Base-by-base conservation (phyloP, 2,329 filamentous ascomycete species). In the Sclerotinia borealis region DNA sequence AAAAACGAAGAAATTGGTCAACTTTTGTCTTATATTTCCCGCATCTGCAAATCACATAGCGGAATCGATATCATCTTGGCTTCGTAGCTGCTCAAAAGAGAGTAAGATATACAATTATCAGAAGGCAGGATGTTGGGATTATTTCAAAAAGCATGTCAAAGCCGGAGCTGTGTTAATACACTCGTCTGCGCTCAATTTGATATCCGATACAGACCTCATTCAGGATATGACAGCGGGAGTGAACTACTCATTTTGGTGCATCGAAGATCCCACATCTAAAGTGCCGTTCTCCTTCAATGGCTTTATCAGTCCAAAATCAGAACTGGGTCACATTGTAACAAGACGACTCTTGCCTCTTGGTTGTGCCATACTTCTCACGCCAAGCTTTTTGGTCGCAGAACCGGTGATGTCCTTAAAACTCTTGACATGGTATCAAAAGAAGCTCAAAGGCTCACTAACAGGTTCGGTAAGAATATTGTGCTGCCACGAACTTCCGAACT, bases 21-120 rank as follows among this genome's bases (percentile, higher is more conserved):
- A 71, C 29, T 80, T 84, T 66, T 85, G 79, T 65, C 70, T 86
- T 1, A 73, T 79, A 2, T 85, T 85, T 56, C 81, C 83, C 0
- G 68, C 70, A 0, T 73, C 75, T 2, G 73, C 74, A 34, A 63
- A 67, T 9, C 62, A 73, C 13, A 75, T 77, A 43, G 74, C 75
- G 22, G 67, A 73, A 10, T 75, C 79, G 10, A n/a, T 84, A 2
- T 74, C 70, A 34, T 71, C 73, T 22, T 85, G 81, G 81, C 69
- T 85, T 11, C 74, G 73, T 7, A 68, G 68, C 5, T 76, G 74
- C 41, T 75, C 80, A 37, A 67, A 75, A 0, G 66, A 75, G 2
- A 81, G 78, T 66, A 76, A 73, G 22, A 74, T 85, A 11, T 79
- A 76, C 36, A 76, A 74, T 8, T 78, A 77, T 54, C 68, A 77